Percentiles rank a stretch among this genome's conserved stretches.
Conservation (phyloP, 495 filamentous ascomycete genomes). For the Friedmanniomyces simplex region DNA sequence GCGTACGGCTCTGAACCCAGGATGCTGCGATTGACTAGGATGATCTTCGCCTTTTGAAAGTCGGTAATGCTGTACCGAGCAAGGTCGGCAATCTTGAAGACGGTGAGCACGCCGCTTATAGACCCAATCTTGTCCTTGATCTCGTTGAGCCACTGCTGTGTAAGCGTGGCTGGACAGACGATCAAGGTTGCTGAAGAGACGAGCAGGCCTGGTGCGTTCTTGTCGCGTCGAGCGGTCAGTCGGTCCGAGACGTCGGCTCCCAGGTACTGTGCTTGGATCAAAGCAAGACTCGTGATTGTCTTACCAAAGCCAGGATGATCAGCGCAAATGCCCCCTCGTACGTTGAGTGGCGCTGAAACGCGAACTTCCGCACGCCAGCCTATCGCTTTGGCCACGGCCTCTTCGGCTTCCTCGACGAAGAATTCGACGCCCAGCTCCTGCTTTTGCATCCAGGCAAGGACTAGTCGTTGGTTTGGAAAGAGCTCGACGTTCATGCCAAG, state of each 20-base stretch:
- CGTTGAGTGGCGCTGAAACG: slow-evolving; percentile 36
- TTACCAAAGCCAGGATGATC: slow-evolving; percentile 79
- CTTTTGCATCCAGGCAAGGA: slow-evolving; percentile 54
- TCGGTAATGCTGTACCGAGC: slow-evolving; percentile 29
- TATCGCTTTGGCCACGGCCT: slow-evolving; percentile 47
- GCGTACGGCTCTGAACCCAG: slow-evolving; percentile 41
- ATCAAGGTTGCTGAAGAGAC: slow-evolving; percentile 58
- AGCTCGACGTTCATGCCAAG: slow-evolving; percentile 35
- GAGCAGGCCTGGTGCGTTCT: slow-evolving; percentile 23
- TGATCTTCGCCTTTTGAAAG: slow-evolving; percentile 43
- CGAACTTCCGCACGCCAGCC: slow-evolving; percentile 53
- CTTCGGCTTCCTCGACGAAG: slow-evolving; percentile 56
- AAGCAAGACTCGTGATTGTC: slow-evolving; percentile 58
- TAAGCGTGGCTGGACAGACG: slow-evolving; percentile 51
- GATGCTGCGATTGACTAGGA: slow-evolving; percentile 44
- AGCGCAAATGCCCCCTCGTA: slow-evolving; percentile 62
- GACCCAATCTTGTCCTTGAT: slow-evolving; percentile 46
- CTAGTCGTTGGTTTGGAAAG: slow-evolving; percentile 48
- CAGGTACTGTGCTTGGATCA: slow-evolving; percentile 44
- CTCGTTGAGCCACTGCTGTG: slow-evolving; percentile 58
- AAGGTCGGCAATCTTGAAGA: slow-evolving; percentile 31
- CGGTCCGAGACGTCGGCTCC: background rate
- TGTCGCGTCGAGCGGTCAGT: slow-evolving; percentile 5
- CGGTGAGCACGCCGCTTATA: slow-evolving; percentile 31
- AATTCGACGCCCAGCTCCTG: slow-evolving; percentile 49